Evolutionary conservation across 179 eudicot genomes (phyloP), one percentile per base, ranked within the genome.

Genomic region (Gypsophila paniculata): DNA sequence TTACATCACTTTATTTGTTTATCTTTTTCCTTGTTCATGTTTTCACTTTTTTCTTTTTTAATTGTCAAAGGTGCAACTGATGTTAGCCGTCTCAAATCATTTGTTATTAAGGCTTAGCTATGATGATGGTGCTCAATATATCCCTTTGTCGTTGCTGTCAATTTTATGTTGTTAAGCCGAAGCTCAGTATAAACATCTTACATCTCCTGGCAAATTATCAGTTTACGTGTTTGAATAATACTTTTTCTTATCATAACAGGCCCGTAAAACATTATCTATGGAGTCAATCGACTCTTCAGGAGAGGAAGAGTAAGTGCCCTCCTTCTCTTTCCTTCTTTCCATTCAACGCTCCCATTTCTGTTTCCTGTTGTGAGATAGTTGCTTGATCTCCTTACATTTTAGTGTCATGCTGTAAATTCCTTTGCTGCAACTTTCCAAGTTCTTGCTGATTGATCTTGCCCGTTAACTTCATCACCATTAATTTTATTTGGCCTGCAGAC

Each of bases 231-330:
- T 44, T 29, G 39, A 65, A 65, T 64, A 2, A 73, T 72, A 44
- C 22, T 11, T 32, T 80, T 61, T 46, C 74, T 76, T 46, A 26
- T 74, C 34, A 54, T 72, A 76, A 57, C 87, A 95, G 99, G 86
- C 77, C 17, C 82, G 95, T 65, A 95, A 86, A 78, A 90, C 91
- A 10, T 86, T 86, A 5, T 92, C 96, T 11, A 82, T 87, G 86
- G 99, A 92, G 79, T 95, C 99, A 25, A 76, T 95, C 72, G 97
- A 88, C 86, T 95, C 90, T 77, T 95, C 99, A 65, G 99, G 97
- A 76, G 99, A 95, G 77, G 99, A 95, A 92, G 99, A 95, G 99
- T 95, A 90, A 87, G 99, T 77, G 69, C 48, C 65, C 12, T 59
- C 52, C 54, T 70, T 38, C 57, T n/a, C 57, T 18, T 22, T 22